Percentiles rank a stretch among this genome's conserved stretches.
Conservation (phyloP, 2,329 filamentous ascomycete genomes). For the Fusarium brachygibbosum region DNA sequence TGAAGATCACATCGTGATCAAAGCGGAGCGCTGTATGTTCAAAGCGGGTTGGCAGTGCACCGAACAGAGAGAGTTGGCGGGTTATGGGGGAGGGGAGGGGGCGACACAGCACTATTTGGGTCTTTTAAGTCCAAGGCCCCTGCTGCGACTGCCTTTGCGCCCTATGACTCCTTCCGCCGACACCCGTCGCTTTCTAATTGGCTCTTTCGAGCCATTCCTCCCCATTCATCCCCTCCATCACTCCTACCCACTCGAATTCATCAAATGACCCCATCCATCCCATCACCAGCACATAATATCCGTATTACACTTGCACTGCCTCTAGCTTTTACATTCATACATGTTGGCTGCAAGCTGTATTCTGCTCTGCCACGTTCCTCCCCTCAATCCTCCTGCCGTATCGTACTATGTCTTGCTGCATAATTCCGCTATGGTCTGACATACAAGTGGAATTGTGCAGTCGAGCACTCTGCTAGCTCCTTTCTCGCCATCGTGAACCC, state of each 20-base stretch:
- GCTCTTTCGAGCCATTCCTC: conserved; percentile 16
- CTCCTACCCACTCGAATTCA: conserved; percentile 26
- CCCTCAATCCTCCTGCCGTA: not conserved
- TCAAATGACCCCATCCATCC: conserved; percentile 29
- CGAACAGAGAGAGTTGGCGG: conserved; percentile 46
- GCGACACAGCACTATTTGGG: conserved; percentile 68
- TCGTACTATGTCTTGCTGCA: not conserved
- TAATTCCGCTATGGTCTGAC: not conserved
- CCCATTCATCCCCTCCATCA: conserved; percentile 18
- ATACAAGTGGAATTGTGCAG: not conserved
- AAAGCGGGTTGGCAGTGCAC: conserved; percentile 19
- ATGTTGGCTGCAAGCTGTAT: conserved; percentile 6
- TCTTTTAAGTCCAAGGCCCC: conserved; percentile 63
- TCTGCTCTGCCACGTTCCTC: not conserved
- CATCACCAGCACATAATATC: conserved; percentile 16
- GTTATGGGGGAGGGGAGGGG: conserved; percentile 55
- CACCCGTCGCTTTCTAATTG: conserved; percentile 41
- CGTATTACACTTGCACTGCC: conserved; percentile 30
- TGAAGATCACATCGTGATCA: conserved; percentile 17
- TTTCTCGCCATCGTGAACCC: not conserved
- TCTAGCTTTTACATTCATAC: not conserved
- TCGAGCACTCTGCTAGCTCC: not conserved
- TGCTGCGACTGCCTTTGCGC: conserved; percentile 40
- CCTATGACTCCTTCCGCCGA: conserved; percentile 42
- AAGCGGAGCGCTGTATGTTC: conserved; percentile 16